These are phyloP conservation scores for Theileria orientalis DNA, from an alignment of 169 alveolate species.

Conservation along the genomic window DNA sequence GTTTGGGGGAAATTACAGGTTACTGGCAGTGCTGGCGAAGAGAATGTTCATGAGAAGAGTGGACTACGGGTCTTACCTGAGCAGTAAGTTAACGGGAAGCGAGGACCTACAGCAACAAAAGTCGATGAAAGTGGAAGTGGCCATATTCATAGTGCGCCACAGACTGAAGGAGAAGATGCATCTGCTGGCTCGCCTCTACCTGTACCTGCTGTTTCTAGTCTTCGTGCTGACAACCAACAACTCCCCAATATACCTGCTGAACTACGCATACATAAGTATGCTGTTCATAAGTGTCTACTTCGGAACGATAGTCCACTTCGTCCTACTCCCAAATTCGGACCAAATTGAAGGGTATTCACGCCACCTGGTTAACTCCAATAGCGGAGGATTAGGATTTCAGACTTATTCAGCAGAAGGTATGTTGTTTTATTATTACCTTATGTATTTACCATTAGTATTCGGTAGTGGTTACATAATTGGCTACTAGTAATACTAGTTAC, in stretches of 20 bases:
- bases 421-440: no score
- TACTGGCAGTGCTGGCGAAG: neutral
- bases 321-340: conserved; percentile 14
- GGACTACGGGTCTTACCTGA: neutral
- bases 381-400: no score
- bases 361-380: no score
- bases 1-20: neutral
- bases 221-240: conserved; percentile 31
- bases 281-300: neutral
- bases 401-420: no score
- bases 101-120: no score
- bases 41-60: neutral
- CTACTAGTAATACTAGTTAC: no score
- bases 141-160: neutral
- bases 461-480: no score
- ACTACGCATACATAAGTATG: neutral
- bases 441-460: no score
- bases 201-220: conserved; percentile 4
- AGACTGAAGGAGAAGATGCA: neutral
- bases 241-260: neutral
- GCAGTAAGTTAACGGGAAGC: neutral
- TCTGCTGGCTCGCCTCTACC: neutral
- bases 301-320: conserved; percentile 25
- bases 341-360: no score
- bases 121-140: neutral